phyloP scores from a whole-genome alignment of 805 yeast species.

The Saturnispora saitoi region DNA sequence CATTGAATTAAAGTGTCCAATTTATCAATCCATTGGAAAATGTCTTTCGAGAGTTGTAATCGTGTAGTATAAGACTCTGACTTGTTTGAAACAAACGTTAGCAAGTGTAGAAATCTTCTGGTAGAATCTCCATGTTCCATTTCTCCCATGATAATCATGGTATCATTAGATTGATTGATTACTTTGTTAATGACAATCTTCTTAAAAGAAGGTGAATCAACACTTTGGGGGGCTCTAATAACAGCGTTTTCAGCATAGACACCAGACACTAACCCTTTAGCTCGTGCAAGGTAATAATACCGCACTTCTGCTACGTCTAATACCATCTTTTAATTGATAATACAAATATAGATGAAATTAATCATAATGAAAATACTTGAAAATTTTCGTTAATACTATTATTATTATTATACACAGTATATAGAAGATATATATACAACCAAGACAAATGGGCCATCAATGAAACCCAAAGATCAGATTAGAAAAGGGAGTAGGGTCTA shows the following conservation, averaged over 20 bases:
- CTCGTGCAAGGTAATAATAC: not conserved
- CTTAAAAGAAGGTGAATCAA: not conserved
- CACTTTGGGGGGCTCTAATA: not conserved
- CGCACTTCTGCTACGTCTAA: not conserved
- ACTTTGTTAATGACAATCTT: not conserved
- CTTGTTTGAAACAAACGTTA: not conserved
- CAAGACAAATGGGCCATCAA: not conserved
- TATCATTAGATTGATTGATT: not conserved
- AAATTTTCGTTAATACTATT: not conserved
- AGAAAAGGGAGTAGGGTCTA: constrained; percentile 6
- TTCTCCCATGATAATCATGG: not conserved
- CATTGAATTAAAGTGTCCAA: not conserved
- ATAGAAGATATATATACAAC: not conserved
- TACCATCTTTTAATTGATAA: constrained; percentile 1
- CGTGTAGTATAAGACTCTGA: not conserved
- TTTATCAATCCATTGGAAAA: not conserved
- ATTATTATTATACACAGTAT: not conserved
- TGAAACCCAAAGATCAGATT: constrained; percentile 16
- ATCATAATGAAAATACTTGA: not conserved
- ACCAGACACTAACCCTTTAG: not conserved
- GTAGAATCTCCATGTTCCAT: not conserved
- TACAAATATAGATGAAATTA: not conserved
- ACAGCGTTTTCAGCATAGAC: not conserved
- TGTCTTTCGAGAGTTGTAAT: not conserved
- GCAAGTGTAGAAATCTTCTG: not conserved